Percentiles rank a stretch among this genome's conserved stretches.
Conservation (phyloP, 192 early-diverging fungal genomes). For the Funneliformis geosporum region DNA sequence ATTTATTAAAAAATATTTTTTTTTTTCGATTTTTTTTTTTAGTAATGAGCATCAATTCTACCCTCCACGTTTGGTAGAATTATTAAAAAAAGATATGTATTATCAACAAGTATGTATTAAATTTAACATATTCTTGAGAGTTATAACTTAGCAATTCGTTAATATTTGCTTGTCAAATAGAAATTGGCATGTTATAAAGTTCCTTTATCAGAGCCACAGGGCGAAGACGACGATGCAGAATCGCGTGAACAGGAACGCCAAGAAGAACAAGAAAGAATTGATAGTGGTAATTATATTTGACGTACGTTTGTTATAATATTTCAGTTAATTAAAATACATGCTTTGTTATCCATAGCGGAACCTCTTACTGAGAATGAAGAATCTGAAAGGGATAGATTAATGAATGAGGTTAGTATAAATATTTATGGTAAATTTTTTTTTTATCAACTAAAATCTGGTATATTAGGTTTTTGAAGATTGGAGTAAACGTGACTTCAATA, state of each 20-base stretch:
- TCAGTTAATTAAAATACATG: neutral
- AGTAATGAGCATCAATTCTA: slow-evolving; percentile 95
- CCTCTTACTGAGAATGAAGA: slow-evolving; percentile 88
- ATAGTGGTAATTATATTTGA: slow-evolving; percentile 51
- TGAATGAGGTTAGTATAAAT: slow-evolving; percentile 31
- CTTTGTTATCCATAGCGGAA: slow-evolving; percentile 56
- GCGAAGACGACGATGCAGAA: slow-evolving; percentile 44
- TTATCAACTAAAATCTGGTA: slow-evolving; percentile 36
- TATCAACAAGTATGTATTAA: slow-evolving; percentile 54
- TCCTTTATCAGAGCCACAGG: slow-evolving; percentile 51
- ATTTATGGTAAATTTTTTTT: neutral
- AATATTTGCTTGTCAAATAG: slow-evolving; percentile 27
- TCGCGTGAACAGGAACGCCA: slow-evolving; percentile 59
- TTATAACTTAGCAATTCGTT: neutral
- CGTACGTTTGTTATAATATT: neutral
- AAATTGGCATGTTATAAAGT: slow-evolving; percentile 75
- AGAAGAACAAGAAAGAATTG: slow-evolving; percentile 84
- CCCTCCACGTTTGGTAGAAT: slow-evolving; percentile 70
- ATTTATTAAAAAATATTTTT: neutral
- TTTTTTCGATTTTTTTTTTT: slow-evolving; percentile 30
- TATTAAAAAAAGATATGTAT: slow-evolving; percentile 82
- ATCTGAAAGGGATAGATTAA: slow-evolving; percentile 67
- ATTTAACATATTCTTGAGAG: neutral
- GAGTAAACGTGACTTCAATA: slow-evolving; percentile 86
- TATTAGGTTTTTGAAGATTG: slow-evolving; percentile 85